Evolutionary conservation across 2,329 filamentous ascomycete species (phyloP), one percentile per base, ranked within the genome.

Genomic region (Epichloe amarillans): DNA sequence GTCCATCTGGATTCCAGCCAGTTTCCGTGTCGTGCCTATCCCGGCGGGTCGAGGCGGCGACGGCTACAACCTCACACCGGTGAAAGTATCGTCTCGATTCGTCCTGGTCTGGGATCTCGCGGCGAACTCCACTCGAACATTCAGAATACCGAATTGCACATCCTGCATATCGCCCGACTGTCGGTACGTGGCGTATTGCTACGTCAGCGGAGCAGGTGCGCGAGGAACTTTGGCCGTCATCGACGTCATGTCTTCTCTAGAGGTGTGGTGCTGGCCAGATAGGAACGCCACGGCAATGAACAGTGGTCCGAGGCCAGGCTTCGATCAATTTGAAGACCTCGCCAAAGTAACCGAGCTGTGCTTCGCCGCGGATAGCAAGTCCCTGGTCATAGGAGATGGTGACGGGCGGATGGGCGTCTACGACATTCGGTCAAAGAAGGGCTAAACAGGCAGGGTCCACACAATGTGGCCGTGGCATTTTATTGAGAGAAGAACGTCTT

Each of bases 61-160:
- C 1, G 63, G 61, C n/a, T 69, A 59, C 53, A 67, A 68, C 47
- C 61, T 71, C 1, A 57, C 57, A 1, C 64, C 64, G 1, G 60
- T 63, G 0, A 21, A 56, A 1, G 66, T 70, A 3, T 56, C 61
- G 1, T 60, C 59, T 49, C 62, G 67, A 0, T 60, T 65, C 39
- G 66, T 71, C 4, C 57, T 71, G 6, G 62, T 70, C 12, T 71
- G 68, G 68, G 68, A 71, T 50, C 65, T 71, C 6, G 54, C 62
- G 1, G 63, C 61, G 5, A 64, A 63, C 53, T 65, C 62, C n/a
- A 69, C 67, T 0, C 58, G 61, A 5, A 66, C 63, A 0, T 69
- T 68, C 54, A 57, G 58, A n/a, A 70, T 71, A 41, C 68, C 68
- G 8, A 69, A 70, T 41, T 63, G 63, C 23, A 59, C 58, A 3